phyloP scores from a whole-genome alignment of 176 grass and related monocot species.

The Panicum miliaceum region DNA sequence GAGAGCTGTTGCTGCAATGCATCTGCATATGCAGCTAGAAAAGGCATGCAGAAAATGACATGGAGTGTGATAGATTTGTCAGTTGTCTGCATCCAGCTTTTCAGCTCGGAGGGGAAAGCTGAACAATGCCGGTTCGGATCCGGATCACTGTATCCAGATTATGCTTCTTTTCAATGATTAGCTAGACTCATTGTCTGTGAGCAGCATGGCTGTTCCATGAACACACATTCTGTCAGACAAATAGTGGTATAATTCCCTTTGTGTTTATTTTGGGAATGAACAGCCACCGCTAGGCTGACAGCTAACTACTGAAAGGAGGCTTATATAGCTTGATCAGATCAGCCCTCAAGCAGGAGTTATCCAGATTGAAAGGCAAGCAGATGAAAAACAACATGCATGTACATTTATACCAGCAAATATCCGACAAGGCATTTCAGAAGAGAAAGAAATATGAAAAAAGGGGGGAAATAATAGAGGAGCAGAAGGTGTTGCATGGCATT shows the following conservation, averaged over 20 bases:
- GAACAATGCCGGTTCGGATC: constrained; percentile 8
- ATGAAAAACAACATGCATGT: too few relatives aligned
- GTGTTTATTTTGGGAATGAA: too few relatives aligned
- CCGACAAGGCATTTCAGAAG: not conserved
- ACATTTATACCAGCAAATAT: not conserved
- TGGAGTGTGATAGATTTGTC: not conserved
- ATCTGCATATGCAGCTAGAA: not conserved
- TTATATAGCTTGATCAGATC: constrained; percentile 28
- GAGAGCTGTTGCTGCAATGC: not conserved
- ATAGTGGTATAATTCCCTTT: not conserved
- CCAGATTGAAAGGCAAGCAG: not conserved
- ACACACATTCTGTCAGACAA: not conserved
- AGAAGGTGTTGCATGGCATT: not conserved
- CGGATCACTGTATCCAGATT: not conserved
- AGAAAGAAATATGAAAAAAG: not conserved
- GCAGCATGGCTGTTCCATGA: not conserved
- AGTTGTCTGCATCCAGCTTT: not conserved
- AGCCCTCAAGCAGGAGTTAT: constrained; percentile 15
- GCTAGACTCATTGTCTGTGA: not conserved
- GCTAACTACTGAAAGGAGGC: not conserved
- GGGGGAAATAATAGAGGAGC: not conserved
- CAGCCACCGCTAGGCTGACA: not conserved
- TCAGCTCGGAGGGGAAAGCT: not conserved
- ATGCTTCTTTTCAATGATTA: not conserved
- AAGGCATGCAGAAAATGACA: constrained; percentile 27